Evolutionary conservation across 1,139 yeast species (phyloP), one percentile per base, ranked within the genome.

Genomic region (Magnusiomyces tetraspermus): DNA sequence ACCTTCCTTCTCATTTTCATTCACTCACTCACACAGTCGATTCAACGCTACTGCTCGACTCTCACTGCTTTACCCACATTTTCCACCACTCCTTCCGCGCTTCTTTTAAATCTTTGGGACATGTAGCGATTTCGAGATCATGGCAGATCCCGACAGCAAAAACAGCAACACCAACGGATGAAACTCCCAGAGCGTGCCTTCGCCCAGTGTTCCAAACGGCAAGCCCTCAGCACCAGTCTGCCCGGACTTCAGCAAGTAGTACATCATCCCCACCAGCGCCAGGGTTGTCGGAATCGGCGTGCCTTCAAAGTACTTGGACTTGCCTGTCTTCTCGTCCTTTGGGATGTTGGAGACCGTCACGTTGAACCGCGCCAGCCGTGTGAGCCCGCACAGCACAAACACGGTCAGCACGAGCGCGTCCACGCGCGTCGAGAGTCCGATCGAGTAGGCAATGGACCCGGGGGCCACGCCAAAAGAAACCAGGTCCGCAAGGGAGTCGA

Each of bases 401-500:
- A 80, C 85, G 1, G 89, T 77, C 59, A 92, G 77, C 40, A 86
- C 67, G 55, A 87, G 73, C 10, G 83, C 86, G 66, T 92, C 98
- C 19, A 82, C 67, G 0, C 95, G 84, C 2, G 96, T 74, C 64
- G 85, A 86, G 67, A 90, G 80, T 1, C 98, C 98, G 65, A 90
- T 79, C 40, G 92, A 82, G 68, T 89, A 92, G 2, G 95, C 98
- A 68, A 88, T 84, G 19, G 90, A 77, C 1, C 97, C 96, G 3
- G 97, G 97, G 3, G 94, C 87, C 23, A 89, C 96, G 57, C 96
- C 95, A 67, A 90, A 90, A 17, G 95, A 84, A 33, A 92, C 80
- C 64, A 92, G 79, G 70, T 92, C 98, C 24, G 98, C 98, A 63
- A 92, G 77, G 1, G 97, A 88, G 67, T 92, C 98, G 62, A 92